Conservation (phyloP, 805 yeast genomes). For the Candida montana region DNA sequence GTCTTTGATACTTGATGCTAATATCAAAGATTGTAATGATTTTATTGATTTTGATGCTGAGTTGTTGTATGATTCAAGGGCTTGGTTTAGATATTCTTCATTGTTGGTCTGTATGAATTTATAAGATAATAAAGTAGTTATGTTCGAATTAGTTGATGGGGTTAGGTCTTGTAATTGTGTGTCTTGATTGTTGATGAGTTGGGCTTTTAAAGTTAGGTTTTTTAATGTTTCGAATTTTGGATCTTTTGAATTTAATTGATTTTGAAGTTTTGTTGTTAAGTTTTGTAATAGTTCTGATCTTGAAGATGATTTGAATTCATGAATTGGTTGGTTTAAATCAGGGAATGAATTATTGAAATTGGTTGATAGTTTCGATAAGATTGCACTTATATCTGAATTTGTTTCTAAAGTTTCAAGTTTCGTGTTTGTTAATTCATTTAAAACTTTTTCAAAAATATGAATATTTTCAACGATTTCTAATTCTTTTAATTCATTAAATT, state of each 20-base stretch:
- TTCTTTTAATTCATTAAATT: background rate
- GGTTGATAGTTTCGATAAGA: background rate
- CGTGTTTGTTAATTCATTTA: slow-evolving; percentile 4
- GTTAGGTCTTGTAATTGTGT: too few species aligned
- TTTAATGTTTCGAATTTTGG: background rate
- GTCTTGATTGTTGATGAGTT: background rate
- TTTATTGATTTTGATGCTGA: slow-evolving; percentile 8
- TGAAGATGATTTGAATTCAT: background rate
- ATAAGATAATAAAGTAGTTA: slow-evolving; percentile 1
- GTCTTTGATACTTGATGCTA: slow-evolving; percentile 36
- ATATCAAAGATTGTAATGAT: slow-evolving; percentile 35
- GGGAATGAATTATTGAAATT: background rate
- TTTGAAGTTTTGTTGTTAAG: too few species aligned
- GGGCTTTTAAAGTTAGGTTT: slow-evolving; percentile 1
- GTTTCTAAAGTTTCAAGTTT: background rate
- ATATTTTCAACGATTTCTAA: slow-evolving; percentile 1
- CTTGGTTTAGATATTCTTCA: background rate
- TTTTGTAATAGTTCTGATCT: too few species aligned
- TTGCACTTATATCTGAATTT: background rate
- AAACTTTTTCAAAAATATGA: slow-evolving; percentile 2
- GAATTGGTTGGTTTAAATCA: background rate
- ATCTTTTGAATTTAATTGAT: slow-evolving; percentile 1
- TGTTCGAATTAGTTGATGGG: too few species aligned
- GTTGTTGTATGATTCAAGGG: background rate
- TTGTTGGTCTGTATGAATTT: slow-evolving; percentile 1